Base-by-base conservation (phyloP, 768 basidiomycete genomes). In the Lactarius evosmus region DNA sequence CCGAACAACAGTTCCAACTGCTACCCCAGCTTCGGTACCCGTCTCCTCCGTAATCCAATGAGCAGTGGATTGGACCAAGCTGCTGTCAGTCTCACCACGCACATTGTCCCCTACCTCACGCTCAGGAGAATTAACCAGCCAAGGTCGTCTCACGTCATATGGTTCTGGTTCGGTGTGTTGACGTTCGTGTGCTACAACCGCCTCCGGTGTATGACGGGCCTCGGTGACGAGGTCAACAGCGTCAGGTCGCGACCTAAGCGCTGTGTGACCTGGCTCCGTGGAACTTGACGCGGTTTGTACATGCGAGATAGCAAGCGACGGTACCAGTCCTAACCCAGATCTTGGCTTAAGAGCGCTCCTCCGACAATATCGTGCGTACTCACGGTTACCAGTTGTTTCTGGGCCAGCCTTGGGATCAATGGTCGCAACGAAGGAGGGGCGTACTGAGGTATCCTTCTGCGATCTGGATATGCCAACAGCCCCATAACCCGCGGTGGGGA, bases 171-270 rank as follows among this genome's bases (percentile, higher is more conserved):
- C 87, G 27, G 86, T 88, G 62, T 82, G 83, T 59, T 82, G 73
- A 41, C 86, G 76, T 66, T 87, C 85, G 50, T 80, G 77, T 30
- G 75, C 73, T 69, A 79, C 76, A 32, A 82, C 83, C 61, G 81
- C 79, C 65, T 83, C 79, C 33, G 80, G 83, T 4, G 85, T 85
- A 8, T 77, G 71, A 8, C 72, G 65, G 70, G 88, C 89, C 70
- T 91, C 89, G 0, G 95, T 85, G 5, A 98, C 82, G 19, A 99
- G 79, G 70, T 99, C 96, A 1, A 98, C 87, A 1, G 95, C 95
- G 67, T 98, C 90, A 2, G 84, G 80, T 16, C 70, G 27, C 70
- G 69, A 2, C 69, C 29, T 34, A 30, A 40, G 52, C 54, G 40
- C 49, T 11, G 49, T 33, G 11, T 54, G 46, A 8, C 54, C 56